Percentiles rank a stretch among this genome's conserved stretches.
phyloP scores from a whole-genome alignment of 148 eudicot species.

The Diospyros lotus region DNA sequence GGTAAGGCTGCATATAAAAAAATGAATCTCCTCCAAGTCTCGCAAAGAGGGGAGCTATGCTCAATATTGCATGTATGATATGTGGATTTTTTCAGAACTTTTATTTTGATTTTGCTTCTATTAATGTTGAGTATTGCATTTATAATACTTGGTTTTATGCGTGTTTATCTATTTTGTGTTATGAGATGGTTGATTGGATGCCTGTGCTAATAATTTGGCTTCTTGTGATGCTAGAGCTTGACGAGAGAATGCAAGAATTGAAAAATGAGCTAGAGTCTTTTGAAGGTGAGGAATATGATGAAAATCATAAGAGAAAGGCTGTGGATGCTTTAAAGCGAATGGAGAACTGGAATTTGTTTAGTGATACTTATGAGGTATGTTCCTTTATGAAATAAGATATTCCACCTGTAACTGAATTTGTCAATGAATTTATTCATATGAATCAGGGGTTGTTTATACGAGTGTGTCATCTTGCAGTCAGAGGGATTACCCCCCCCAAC shows the following conservation, averaged over 20 bases:
- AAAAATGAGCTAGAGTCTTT: conserved; percentile 78
- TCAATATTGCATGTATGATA: no score
- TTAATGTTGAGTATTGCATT: neutral
- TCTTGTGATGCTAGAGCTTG: conserved; percentile 61
- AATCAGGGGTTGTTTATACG: no score
- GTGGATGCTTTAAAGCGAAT: conserved; percentile 78
- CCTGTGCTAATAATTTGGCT: conserved; percentile 11
- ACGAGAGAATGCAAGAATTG: conserved; percentile 89
- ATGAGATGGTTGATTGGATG: conserved; percentile 6
- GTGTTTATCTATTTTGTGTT: neutral
- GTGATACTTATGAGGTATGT: conserved; percentile 68
- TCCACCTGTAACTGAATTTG: neutral
- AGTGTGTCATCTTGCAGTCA: no score
- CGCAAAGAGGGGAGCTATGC: no score
- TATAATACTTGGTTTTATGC: neutral
- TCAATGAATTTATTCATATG: no score
- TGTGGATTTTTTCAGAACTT: no score
- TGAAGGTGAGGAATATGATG: conserved; percentile 73
- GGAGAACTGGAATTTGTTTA: conserved; percentile 94
- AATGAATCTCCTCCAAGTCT: no score
- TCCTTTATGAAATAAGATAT: neutral
- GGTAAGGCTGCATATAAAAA: no score
- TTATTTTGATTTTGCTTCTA: neutral
- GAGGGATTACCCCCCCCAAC: no score
- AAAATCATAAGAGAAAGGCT: conserved; percentile 70